Percentiles rank a stretch among this genome's conserved stretches.
phyloP scores from a whole-genome alignment of 2,329 filamentous ascomycete genomes.

The Fusarium staphyleae region DNA sequence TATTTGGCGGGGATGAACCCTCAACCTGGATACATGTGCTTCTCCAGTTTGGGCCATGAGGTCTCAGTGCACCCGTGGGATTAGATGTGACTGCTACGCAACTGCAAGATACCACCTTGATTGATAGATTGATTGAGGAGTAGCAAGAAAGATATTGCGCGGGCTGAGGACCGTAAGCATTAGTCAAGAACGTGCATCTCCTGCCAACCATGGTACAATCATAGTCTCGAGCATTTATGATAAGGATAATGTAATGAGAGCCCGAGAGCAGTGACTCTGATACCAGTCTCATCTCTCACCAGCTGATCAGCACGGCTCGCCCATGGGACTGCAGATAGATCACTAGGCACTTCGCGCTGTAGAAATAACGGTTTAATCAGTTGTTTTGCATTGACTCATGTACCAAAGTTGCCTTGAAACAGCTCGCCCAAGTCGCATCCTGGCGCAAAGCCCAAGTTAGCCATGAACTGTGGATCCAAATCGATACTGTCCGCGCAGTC shows the following conservation, averaged over 20 bases:
- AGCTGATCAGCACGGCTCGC: too few species aligned
- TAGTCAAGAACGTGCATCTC: too few species aligned
- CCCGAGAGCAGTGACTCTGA: too few species aligned
- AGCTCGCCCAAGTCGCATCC: slow-evolving; percentile 66
- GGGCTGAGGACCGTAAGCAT: too few species aligned
- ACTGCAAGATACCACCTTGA: too few species aligned
- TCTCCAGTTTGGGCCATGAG: background rate
- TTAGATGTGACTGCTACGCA: slow-evolving; percentile 3
- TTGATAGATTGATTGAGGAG: too few species aligned
- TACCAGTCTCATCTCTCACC: too few species aligned
- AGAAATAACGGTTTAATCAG: slow-evolving; percentile 21
- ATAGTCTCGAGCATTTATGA: too few species aligned
- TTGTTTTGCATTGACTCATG: slow-evolving; percentile 32
- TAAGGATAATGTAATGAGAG: too few species aligned
- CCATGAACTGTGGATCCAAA: slow-evolving; percentile 69
- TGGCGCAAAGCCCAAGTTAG: slow-evolving; percentile 70
- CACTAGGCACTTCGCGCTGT: background rate
- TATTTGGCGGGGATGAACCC: slow-evolving; percentile 35
- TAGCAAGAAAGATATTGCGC: too few species aligned
- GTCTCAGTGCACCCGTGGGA: slow-evolving; percentile 4
- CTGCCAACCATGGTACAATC: too few species aligned
- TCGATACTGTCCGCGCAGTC: slow-evolving; percentile 58
- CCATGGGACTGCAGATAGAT: too few species aligned
- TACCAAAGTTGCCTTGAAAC: slow-evolving; percentile 51
- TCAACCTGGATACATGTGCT: slow-evolving; percentile 20